Base-by-base conservation (phyloP, 495 filamentous ascomycete species). In the Lophiostoma macrostomum region DNA sequence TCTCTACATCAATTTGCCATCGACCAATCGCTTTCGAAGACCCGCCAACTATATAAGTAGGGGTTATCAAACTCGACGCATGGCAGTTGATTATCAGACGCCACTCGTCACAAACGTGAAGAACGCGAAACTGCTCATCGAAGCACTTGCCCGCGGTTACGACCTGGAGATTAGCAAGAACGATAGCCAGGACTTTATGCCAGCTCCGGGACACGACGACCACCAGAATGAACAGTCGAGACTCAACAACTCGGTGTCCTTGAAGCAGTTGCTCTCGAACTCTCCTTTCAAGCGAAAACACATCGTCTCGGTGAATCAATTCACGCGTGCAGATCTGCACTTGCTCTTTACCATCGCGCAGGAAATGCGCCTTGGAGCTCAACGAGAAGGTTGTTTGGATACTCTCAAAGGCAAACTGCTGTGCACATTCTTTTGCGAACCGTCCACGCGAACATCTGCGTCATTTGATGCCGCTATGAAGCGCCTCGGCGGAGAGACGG, bases 381-480 rank as follows among this genome's bases (percentile, higher is more conserved):
- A 95, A 68, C 83, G 90, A 29, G 83, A 95, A 60, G 93, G 93
- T 47, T 83, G 91, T 23, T 79, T 98, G 55, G 84, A 91, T 55
- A 76, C 95, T 42, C 80, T 98, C 45, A 88, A 85, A 63, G 90
- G 90, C 27, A 82, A 86, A 34, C 74, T 97, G 22, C 79, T 98
- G 22, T 86, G 82, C 74, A 91, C 87, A 1, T 82, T 97, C 73
- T 98, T 98, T 81, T 98, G 87, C 72, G 93, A 98, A 75, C 91
- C 93, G 2, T 96, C 91, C 0, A 98, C 93, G 5, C 81, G 93
- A 27, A 98, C 93, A 10, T 97, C 91, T 13, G 84, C 88, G 37
- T 98, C 93, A 20, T 98, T 98, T 63, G 94, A 98, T 64, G 84
- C 91, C 24, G 94, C 93, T 31, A 98, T 98, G 93, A 91, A 96